phyloP scores from a whole-genome alignment of 2,329 filamentous ascomycete species.

The Colletotrichum coccodes region DNA sequence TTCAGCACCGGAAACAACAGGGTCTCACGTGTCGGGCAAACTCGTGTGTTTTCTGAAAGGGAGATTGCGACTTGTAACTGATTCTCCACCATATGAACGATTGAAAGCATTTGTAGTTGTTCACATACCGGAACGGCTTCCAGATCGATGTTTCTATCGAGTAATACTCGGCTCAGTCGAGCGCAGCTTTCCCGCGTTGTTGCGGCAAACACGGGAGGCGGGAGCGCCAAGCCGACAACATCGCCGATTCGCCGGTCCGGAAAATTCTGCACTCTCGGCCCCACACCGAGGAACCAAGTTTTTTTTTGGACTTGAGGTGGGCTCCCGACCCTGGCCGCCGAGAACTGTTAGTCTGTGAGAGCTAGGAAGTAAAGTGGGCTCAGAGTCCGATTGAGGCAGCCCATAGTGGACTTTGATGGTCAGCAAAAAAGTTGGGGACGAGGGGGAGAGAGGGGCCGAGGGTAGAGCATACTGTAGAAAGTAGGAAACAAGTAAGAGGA shows the following conservation, averaged over 20 bases:
- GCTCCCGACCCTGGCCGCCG: background rate
- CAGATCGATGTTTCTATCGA: background rate
- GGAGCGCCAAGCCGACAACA: slow-evolving; percentile 13
- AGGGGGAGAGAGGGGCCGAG: background rate
- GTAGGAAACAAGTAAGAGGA: background rate
- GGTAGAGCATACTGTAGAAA: no score
- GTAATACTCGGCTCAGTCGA: background rate
- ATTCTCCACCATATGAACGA: background rate
- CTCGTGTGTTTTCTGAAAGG: background rate
- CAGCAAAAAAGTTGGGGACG: slow-evolving; percentile 1
- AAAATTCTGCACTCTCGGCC: slow-evolving; percentile 30
- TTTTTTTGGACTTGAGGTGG: slow-evolving; percentile 18
- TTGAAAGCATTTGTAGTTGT: no score
- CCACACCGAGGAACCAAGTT: slow-evolving; percentile 26
- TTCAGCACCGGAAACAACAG: background rate
- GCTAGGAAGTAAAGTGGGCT: background rate
- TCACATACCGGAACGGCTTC: no score
- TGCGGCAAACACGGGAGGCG: background rate
- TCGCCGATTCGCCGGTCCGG: slow-evolving; percentile 15
- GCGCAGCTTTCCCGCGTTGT: background rate
- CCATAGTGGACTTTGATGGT: background rate
- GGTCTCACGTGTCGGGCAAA: background rate
- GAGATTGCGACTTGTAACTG: background rate
- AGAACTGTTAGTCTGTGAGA: background rate
- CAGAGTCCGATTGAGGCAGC: slow-evolving; percentile 19